Conservation (phyloP, 177 flowering plant genomes). For the Telopea speciosissima region DNA sequence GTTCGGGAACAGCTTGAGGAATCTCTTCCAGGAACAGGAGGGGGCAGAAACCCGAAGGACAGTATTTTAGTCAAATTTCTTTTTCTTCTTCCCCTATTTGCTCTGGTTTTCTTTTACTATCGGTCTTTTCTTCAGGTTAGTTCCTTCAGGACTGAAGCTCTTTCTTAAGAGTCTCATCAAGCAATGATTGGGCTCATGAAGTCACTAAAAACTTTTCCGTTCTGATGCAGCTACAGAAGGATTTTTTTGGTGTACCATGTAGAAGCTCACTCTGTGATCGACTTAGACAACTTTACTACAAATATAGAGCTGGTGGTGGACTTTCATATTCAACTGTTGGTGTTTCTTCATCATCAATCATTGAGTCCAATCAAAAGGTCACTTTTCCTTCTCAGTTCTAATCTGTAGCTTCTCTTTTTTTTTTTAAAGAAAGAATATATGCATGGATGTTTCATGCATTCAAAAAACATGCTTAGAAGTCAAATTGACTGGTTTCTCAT, state of each 20-base stretch:
- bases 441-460: too few species aligned
- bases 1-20: conserved; percentile 70
- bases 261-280: conserved; percentile 53
- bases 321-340: conserved; percentile 43
- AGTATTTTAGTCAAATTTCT: conserved; percentile 54
- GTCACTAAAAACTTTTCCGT: background rate
- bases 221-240: conserved; percentile 39
- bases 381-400: background rate
- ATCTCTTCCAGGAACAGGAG: conserved; percentile 90
- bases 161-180: conserved; percentile 3
- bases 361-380: conserved; percentile 59
- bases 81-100: conserved; percentile 59
- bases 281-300: conserved; percentile 59
- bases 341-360: conserved; percentile 41
- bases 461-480: too few species aligned
- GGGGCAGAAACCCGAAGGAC: conserved; percentile 76
- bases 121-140: conserved; percentile 65
- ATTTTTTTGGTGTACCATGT: conserved; percentile 28
- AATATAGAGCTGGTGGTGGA: conserved; percentile 38
- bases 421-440: too few species aligned
- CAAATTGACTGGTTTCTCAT: too few species aligned
- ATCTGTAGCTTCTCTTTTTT: too few species aligned
- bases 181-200: background rate
- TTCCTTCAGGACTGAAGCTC: conserved; percentile 1
- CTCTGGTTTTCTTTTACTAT: conserved; percentile 45